Evolutionary conservation across 257 asterid species (phyloP), one percentile per base, ranked within the genome.

Genomic region (Osmanthus fragrans): DNA sequence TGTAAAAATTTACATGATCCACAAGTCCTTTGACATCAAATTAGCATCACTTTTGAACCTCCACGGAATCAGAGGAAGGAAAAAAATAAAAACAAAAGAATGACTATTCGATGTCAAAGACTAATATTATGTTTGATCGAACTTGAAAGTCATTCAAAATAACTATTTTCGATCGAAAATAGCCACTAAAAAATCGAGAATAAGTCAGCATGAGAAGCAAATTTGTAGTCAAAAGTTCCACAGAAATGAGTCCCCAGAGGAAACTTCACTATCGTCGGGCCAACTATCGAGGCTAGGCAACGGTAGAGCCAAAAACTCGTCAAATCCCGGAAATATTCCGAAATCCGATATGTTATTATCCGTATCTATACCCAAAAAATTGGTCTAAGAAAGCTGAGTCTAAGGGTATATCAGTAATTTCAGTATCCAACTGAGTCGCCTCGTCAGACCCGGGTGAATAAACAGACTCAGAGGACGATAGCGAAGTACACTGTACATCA

Each of bases 241-340:
- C 7, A 80, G 79, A 54, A 32, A 69, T 21, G 77, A 78, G 21
- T 58, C 64, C 54, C 58, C 71, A 74, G 76, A 29, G 40, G 37
- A 69, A 10, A 49, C 42, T 54, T 32, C 82, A 42, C 18, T 33
- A 12, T n/a, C 70, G 0, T 70, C 70, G 15, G 21, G 42, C 54
- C 72, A 71, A 70, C 34, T 32, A 23, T 49, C 47, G 32, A 63
- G 69, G 69, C 69, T 25, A 11, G 45, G 64, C 49, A 39, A 16
- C 70, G 68, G 73, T 10, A 49, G 76, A 7, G 12, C 63, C 1
- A 72, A 71, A 60, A 85, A 80, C 23, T 83, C 89, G 56, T 87
- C 91, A 15, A 81, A 85, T 9, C 86, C 89, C 0, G 89, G 87
- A 15, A 77, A 87, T 39, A 87, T 77, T 8, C 80, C 89, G 16